phyloP scores from a whole-genome alignment of 2,329 filamentous ascomycete species.

The Exserohilum turcica region DNA sequence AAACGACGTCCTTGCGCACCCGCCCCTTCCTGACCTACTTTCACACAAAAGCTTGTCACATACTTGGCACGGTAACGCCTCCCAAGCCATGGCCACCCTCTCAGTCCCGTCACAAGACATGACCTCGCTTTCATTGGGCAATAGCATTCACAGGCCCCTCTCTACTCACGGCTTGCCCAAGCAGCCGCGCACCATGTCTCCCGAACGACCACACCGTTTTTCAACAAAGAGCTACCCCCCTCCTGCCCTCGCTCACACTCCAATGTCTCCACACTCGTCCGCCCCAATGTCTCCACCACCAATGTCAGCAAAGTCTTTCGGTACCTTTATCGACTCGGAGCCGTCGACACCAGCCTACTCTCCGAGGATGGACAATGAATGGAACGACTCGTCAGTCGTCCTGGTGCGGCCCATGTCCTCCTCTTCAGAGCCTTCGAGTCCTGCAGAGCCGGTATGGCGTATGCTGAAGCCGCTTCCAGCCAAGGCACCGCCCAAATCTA shows the following conservation, averaged over 20 bases:
- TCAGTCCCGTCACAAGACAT: constrained; percentile 31
- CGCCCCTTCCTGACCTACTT: not conserved
- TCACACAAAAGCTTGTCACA: constrained; percentile 6
- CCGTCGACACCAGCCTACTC: constrained; percentile 47
- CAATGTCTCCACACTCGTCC: constrained; percentile 30
- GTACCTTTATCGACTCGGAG: constrained; percentile 45
- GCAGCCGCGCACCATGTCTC: constrained; percentile 33
- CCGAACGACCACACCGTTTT: constrained; percentile 39
- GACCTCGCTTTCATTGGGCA: constrained; percentile 26
- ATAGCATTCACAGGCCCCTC: constrained; percentile 33
- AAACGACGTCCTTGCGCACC: constrained; percentile 7
- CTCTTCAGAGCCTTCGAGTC: constrained; percentile 31
- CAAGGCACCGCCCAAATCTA: constrained; percentile 13
- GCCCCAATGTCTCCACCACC: constrained; percentile 39
- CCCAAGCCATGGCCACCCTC: constrained; percentile 28
- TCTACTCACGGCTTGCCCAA: constrained; percentile 45
- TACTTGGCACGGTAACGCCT: constrained; percentile 10
- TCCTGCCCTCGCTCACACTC: constrained; percentile 20
- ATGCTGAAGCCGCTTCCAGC: constrained; percentile 36
- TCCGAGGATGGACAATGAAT: constrained; percentile 33
- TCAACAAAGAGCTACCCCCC: constrained; percentile 26
- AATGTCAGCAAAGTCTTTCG: constrained; percentile 44
- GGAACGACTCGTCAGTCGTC: constrained; percentile 36
- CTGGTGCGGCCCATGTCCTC: constrained; percentile 39
- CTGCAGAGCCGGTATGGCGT: constrained; percentile 41